Base-by-base conservation (phyloP, 257 asterid species). In the Solanum appendiculatum region DNA sequence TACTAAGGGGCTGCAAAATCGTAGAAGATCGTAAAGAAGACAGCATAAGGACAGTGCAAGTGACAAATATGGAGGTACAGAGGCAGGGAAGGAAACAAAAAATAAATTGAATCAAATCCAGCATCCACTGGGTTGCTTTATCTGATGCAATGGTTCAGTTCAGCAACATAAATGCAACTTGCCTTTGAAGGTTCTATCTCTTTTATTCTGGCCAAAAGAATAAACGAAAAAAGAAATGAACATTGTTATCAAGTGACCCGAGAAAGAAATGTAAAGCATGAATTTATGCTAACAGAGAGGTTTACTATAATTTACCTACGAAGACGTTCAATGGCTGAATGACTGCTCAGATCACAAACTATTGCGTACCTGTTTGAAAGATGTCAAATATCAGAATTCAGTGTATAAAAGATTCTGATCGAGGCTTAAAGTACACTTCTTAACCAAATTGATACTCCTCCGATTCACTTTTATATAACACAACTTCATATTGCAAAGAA, bases 161-260 rank as follows among this genome's bases (percentile, higher is more conserved):
- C 42, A 48, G 85, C 29, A 86, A 48, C 68, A 13, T 72, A 20
- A 34, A 42, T 73, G 58, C 85, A 86, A 80, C 97, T 91, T 93
- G 92, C 98, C 99, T 94, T 96, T 77, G 98, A 92, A 88, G 94
- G 94, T 88, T 95, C 94, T 82, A 96, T 92, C 75, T 92, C 93
- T 87, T 95, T 96, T 85, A 96, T 91, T 88, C 98, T 96, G 98
- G 66, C 44, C 90, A 92, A 92, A 86, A 70, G 84, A 88, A 89
- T 5, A 87, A 58, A 75, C 91, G 91, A 86, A 16, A 16, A 75
- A 86, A 89, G 86, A 5, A 87, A 58, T 75, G 86, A 60, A 27
- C 44, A 70, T 29, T 74, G 78, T 84, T 81, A 87, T 51, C 54
- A 74, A 18, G 80, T 73, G 86, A 89, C 69, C 34, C 31, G 23